phyloP scores from a whole-genome alignment of 2,329 filamentous ascomycete species.

The Scytalidium lignicola region DNA sequence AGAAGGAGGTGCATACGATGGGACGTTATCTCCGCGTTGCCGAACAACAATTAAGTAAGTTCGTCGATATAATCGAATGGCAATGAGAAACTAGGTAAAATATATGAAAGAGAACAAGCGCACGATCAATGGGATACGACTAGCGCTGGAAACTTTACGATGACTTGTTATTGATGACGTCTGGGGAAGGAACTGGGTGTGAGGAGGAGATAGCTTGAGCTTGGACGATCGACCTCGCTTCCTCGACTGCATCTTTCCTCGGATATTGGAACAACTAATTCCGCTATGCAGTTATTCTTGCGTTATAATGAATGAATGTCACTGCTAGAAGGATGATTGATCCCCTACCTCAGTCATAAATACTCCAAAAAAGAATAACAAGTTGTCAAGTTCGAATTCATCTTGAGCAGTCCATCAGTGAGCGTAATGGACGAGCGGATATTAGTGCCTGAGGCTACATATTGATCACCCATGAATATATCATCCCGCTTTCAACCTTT shows the following conservation, averaged over 20 bases:
- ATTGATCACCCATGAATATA: neutral
- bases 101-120: conserved; percentile 3
- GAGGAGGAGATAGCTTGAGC: neutral
- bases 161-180: conserved; percentile 1
- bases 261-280: neutral
- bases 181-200: conserved; percentile 5
- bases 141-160: conserved; percentile 14
- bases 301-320: neutral
- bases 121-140: conserved; percentile 10
- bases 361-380: too few relatives aligned
- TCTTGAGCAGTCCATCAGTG: too few relatives aligned
- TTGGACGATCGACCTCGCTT: conserved; percentile 2
- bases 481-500: neutral
- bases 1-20: neutral
- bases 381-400: too few relatives aligned
- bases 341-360: too few relatives aligned
- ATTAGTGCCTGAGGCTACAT: neutral
- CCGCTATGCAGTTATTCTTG: neutral
- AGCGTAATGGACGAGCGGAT: too few relatives aligned
- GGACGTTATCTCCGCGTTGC: neutral
- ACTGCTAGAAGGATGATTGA: neutral
- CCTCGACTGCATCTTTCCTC: neutral
- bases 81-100: neutral
- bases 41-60: neutral
- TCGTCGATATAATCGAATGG: neutral